Base-by-base conservation (phyloP, 768 basidiomycete genomes). In the Tephrocybe sp. region DNA sequence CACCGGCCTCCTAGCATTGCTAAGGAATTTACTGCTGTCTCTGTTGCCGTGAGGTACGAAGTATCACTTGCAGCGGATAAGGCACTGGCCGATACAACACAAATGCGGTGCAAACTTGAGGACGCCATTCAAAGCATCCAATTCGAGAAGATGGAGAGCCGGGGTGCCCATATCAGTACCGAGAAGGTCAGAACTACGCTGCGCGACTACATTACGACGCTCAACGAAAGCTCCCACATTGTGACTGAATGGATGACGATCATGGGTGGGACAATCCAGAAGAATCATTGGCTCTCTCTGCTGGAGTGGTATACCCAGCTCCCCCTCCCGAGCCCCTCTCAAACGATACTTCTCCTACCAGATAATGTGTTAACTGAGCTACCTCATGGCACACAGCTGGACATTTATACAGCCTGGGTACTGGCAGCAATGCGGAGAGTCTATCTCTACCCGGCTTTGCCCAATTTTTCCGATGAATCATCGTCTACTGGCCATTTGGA, bases 231-330 rank as follows among this genome's bases (percentile, higher is more conserved):
- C 4, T 48, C 47, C 17, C 26, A 28, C 36, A 7, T 38, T 18
- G 3, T 48, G 10, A 15, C 36, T 6, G 14, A 28, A 9, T 48
- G 46, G 46, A 48, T 48, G 46, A 28, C 4, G 17, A 10, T 28
- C 7, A 48, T 48, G 47, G 18, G 37, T 10, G 36, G 20, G 17
- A 48, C 36, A 14, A 39, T 48, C 14, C 25, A 48, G 20, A 39
- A 48, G 4, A 48, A 48, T 39, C 25, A 36, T 12, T 48, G 47
- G 47, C 37, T 48, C 14, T 48, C 47, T 8, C 37, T 48, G 10
- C 25, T 48, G 5, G 47, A 48, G 21, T 48, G 47, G 47, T 48
- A 48, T 21, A 39, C 24, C 8, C 37, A 48, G 17, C 47, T 48
- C 0, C 47, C 47, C 11, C 3, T 37, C 18, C 47, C 47, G 5